These are phyloP conservation scores for Mycena alexandri DNA, from an alignment of 768 basidiomycete genomes.

Conservation along the genomic window DNA sequence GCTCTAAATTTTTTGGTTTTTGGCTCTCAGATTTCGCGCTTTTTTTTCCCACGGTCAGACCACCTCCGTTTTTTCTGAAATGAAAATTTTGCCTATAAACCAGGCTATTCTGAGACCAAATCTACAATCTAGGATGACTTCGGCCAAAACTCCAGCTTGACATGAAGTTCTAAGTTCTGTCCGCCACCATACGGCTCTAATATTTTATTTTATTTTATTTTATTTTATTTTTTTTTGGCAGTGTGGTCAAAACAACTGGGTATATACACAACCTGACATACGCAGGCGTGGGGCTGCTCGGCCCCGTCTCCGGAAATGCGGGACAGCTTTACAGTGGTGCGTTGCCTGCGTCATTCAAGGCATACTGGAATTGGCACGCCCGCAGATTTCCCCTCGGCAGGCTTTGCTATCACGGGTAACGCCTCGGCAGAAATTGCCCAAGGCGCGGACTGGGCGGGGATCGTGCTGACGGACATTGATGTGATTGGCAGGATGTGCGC, in stretches of 20 bases:
- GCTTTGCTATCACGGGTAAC: slow-evolving; percentile 33
- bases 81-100: too few relatives aligned
- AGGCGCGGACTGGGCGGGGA: slow-evolving; percentile 42
- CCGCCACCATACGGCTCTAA: too few relatives aligned
- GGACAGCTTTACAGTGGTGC: slow-evolving; percentile 39
- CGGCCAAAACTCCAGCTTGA: too few relatives aligned
- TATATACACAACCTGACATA: slow-evolving; percentile 41
- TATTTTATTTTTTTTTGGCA: background rate
- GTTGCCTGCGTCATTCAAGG: background rate
- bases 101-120: too few relatives aligned
- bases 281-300: slow-evolving; percentile 36
- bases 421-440: slow-evolving; percentile 19
- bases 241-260: slow-evolving; percentile 35
- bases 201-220: too few relatives aligned
- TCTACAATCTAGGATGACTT: too few relatives aligned
- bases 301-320: slow-evolving; percentile 38
- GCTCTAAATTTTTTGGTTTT: too few relatives aligned
- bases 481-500: slow-evolving; percentile 22
- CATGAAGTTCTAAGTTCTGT: too few relatives aligned
- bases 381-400: slow-evolving; percentile 41
- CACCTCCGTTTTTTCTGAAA: too few relatives aligned
- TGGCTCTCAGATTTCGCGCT: too few relatives aligned
- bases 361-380: background rate
- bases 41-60: too few relatives aligned
- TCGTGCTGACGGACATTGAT: slow-evolving; percentile 43